These are phyloP conservation scores for Capronia epimyces DNA, from an alignment of 2,329 filamentous ascomycete species.

Conservation along the genomic window DNA sequence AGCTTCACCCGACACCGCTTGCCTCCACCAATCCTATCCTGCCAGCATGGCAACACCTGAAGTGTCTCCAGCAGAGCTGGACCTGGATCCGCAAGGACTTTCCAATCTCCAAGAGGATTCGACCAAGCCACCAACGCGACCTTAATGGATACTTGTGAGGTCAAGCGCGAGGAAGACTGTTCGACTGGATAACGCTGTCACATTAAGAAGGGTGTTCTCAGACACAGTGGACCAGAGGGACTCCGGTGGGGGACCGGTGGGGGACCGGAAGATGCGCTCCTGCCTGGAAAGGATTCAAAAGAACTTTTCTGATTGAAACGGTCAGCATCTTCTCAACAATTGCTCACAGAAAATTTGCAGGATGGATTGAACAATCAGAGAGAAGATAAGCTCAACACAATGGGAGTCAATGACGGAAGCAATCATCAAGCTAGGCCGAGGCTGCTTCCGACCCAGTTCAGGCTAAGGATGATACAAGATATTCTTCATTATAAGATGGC, in stretches of 20 bases:
- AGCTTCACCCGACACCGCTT: neutral
- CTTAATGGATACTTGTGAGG: neutral
- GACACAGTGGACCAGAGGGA: too few relatives aligned
- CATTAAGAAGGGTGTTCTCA: too few relatives aligned
- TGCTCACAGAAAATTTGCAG: neutral
- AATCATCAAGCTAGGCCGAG: conserved; percentile 26
- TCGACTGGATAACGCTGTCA: too few relatives aligned
- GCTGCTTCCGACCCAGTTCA: conserved; percentile 46
- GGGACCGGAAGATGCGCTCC: too few relatives aligned
- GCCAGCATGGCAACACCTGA: neutral
- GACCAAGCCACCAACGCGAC: neutral
- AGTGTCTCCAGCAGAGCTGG: neutral
- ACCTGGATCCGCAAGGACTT: neutral
- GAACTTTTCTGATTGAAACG: neutral
- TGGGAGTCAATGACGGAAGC: conserved; percentile 35
- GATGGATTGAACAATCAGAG: conserved; percentile 34
- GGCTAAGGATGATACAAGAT: conserved; percentile 96
- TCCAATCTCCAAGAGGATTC: neutral
- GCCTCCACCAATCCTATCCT: neutral
- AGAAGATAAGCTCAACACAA: conserved; percentile 44
- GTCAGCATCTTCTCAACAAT: neutral
- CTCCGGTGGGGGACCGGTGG: too few relatives aligned
- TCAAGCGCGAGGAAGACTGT: too few relatives aligned
- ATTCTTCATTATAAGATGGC: conserved; percentile 63
- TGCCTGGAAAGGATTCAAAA: too few relatives aligned